phyloP scores from a whole-genome alignment of 306 rosid species.

The Lagenaria siceraria region DNA sequence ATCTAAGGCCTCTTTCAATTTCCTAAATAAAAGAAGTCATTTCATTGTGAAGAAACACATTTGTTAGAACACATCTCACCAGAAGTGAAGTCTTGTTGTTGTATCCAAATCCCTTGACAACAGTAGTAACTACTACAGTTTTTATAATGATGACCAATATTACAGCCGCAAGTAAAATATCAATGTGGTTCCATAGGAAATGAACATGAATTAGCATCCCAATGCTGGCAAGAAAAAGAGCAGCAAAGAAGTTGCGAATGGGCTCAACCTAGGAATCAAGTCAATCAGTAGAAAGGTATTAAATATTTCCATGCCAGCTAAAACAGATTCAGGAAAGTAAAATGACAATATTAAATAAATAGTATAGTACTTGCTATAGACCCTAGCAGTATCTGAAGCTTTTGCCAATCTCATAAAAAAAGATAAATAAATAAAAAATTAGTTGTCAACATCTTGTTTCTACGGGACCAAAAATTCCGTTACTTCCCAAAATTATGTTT shows the following conservation, averaged over 20 bases:
- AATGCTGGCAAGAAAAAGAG: conserved; percentile 94
- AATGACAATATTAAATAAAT: background rate
- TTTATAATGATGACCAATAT: conserved; percentile 80
- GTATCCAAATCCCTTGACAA: conserved; percentile 95
- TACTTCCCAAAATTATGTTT: background rate
- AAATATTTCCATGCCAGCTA: background rate
- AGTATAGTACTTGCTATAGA: background rate
- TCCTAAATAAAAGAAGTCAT: background rate
- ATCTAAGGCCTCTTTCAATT: conserved; percentile 29
- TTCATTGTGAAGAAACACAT: background rate
- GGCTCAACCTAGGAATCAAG: conserved; percentile 74
- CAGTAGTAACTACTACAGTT: conserved; percentile 55
- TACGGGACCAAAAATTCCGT: background rate
- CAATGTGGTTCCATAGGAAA: conserved; percentile 96
- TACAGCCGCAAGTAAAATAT: conserved; percentile 88
- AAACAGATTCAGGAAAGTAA: background rate
- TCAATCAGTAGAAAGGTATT: conserved; percentile 20
- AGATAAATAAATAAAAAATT: no score
- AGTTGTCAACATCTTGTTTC: background rate
- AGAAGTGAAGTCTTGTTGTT: conserved; percentile 77
- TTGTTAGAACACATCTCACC: conserved; percentile 46
- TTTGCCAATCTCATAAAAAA: background rate
- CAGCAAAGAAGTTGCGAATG: conserved; percentile 87
- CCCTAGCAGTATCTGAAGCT: background rate
- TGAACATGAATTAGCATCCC: conserved; percentile 98